These are phyloP conservation scores for Fusarium dlaminii DNA, from an alignment of 2,329 filamentous ascomycete species.

Conservation along the genomic window DNA sequence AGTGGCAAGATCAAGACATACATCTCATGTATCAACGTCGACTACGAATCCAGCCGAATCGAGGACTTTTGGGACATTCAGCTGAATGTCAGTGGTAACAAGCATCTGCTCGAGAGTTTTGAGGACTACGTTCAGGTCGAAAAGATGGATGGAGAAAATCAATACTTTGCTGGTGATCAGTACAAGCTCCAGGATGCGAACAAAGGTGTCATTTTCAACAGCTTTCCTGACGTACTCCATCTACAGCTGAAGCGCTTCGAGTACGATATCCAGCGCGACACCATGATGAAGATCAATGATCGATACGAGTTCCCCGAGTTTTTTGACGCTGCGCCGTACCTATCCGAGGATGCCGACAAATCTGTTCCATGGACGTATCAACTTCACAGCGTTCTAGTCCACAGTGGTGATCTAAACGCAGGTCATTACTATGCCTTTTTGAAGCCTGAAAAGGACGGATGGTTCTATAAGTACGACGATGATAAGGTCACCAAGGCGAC, in stretches of 20 bases:
- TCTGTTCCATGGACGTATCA: slow-evolving; percentile 93
- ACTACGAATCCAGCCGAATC: slow-evolving; percentile 93
- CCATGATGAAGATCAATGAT: slow-evolving; percentile 99
- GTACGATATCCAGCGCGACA: slow-evolving; percentile 94
- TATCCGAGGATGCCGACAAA: slow-evolving; percentile 85
- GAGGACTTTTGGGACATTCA: slow-evolving; percentile 99
- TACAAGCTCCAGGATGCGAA: slow-evolving; percentile 94
- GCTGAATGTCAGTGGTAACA: slow-evolving; percentile 94
- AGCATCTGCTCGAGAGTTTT: slow-evolving; percentile 92
- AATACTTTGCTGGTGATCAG: slow-evolving; percentile 91
- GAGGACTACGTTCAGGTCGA: slow-evolving; percentile 96
- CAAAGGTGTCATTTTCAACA: slow-evolving; percentile 97
- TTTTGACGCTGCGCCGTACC: slow-evolving; percentile 86
- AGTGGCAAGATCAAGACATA: slow-evolving; percentile 99
- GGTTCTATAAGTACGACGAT: slow-evolving; percentile 98
- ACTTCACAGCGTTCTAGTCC: slow-evolving; percentile 92
- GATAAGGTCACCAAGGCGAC: slow-evolving; percentile 97
- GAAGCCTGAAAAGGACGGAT: slow-evolving; percentile 90
- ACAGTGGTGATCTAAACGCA: slow-evolving; percentile 95
- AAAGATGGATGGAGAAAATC: slow-evolving; percentile 97
- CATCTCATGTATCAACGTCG: slow-evolving; percentile 97
- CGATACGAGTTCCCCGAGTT: slow-evolving; percentile 88
- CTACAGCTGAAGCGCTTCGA: slow-evolving; percentile 97
- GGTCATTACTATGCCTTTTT: slow-evolving; percentile 98
- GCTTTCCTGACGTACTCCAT: slow-evolving; percentile 92